A percentile compares a stretch with the other conserved stretches of the same genome.
phyloP scores from a whole-genome alignment of 805 yeast species.

The Peterozyma toletana region DNA sequence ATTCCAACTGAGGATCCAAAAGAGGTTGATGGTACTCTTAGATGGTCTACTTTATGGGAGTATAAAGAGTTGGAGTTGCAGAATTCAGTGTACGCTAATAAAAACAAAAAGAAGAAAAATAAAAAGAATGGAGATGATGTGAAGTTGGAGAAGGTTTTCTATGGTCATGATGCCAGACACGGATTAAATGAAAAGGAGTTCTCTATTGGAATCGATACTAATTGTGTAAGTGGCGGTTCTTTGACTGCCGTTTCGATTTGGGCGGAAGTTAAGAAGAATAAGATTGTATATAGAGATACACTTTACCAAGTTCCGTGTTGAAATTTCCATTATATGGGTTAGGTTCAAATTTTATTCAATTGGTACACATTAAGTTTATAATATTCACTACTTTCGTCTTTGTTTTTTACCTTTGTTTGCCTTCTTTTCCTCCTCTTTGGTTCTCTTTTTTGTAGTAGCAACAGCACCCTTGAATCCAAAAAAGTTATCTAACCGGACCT shows the following conservation, averaged over 20 bases:
- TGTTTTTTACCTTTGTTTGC: conserved; percentile 12
- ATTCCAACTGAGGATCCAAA: conserved; percentile 40
- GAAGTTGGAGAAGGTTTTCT: conserved; percentile 40
- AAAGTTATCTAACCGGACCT: conserved; percentile 89
- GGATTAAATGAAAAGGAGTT: conserved; percentile 62
- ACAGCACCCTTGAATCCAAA: conserved; percentile 51
- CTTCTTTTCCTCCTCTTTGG: conserved; percentile 27
- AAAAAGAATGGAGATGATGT: neutral
- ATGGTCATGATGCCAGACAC: conserved; percentile 84
- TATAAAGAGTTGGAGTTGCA: too few relatives aligned
- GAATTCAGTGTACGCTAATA: conserved; percentile 1
- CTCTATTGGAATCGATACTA: conserved; percentile 77
- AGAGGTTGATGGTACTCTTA: conserved; percentile 18
- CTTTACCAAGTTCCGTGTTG: conserved; percentile 21
- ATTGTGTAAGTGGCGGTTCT: conserved; percentile 71
- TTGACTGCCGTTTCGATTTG: conserved; percentile 57
- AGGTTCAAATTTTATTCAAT: too few relatives aligned
- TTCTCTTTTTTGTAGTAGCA: conserved; percentile 34
- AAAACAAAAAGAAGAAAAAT: conserved; percentile 12
- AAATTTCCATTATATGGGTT: too few relatives aligned
- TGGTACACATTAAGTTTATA: too few relatives aligned
- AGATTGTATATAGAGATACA: conserved; percentile 18
- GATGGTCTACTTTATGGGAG: conserved; percentile 26
- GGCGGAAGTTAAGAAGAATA: conserved; percentile 17
- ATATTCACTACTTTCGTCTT: too few relatives aligned